phyloP scores from a whole-genome alignment of 108 stramenopile genomes.

The Conticribra guillardii region DNA sequence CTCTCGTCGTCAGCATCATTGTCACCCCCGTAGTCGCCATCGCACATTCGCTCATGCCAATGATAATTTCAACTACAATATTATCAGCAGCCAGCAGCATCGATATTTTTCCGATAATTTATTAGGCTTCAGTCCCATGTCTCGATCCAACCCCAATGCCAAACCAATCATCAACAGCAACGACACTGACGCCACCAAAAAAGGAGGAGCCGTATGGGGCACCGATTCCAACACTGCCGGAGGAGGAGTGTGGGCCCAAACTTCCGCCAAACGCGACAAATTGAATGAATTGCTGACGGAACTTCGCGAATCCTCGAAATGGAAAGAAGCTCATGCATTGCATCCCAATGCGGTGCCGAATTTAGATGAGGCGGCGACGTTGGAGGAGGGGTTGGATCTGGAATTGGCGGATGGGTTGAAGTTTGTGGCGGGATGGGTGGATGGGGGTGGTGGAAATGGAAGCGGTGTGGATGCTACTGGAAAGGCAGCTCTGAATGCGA shows the following conservation, averaged over 20 bases:
- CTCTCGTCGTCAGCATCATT: not conserved
- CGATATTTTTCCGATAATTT: conserved; percentile 61
- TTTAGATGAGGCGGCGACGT: conserved; percentile 74
- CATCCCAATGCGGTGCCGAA: not conserved
- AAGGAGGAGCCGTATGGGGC: conserved; percentile 50
- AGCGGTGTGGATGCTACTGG: not conserved
- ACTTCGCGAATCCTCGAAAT: conserved; percentile 5
- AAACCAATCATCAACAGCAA: not conserved
- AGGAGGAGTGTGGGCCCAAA: conserved; percentile 90
- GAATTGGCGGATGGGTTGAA: conserved; percentile 82
- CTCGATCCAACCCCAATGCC: conserved; percentile 34
- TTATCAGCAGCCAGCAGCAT: not conserved
- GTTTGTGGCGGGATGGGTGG: conserved; percentile 58
- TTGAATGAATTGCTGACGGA: conserved; percentile 67
- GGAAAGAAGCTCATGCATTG: conserved; percentile 34
- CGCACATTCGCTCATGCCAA: not conserved
- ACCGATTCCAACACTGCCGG: conserved; percentile 65
- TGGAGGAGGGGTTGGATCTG: conserved; percentile 74
- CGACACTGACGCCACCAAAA: not conserved
- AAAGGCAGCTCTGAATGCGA: conserved; percentile 10
- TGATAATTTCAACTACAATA: not conserved
- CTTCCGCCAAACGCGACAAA: conserved; percentile 86
- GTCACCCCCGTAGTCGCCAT: not conserved
- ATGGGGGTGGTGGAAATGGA: conserved; percentile 15
- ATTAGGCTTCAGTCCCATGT: conserved; percentile 82